Conservation (phyloP, 164 flowering plant species). For the Annona cherimola region DNA sequence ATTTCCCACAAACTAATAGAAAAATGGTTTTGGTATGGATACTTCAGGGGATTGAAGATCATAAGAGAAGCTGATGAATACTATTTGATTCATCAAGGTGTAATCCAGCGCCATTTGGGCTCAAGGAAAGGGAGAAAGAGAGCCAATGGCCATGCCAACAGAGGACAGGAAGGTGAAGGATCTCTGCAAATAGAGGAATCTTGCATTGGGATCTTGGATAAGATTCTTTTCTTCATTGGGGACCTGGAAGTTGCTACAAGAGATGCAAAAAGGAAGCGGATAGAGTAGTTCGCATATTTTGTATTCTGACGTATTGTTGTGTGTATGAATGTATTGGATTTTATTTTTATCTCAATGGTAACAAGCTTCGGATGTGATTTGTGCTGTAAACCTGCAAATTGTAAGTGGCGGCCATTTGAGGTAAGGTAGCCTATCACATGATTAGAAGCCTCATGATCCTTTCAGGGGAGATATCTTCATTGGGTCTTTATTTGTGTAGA, state of each 20-base stretch:
- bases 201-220: conserved; percentile 41
- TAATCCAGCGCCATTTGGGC: conserved; percentile 58
- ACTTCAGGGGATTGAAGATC: conserved; percentile 64
- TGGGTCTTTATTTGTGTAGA: too few species aligned
- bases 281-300: conserved; percentile 7
- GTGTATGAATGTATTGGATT: too few species aligned
- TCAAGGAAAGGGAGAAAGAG: conserved; percentile 29
- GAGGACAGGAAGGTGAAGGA: conserved; percentile 14
- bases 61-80: conserved; percentile 65
- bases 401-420: too few species aligned
- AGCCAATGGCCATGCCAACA: conserved; percentile 3
- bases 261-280: conserved; percentile 43
- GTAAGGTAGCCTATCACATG: too few species aligned
- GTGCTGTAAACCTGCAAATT: too few species aligned
- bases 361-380: too few species aligned
- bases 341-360: too few species aligned
- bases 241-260: conserved; percentile 61
- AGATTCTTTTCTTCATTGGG: conserved; percentile 66
- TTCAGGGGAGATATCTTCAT: too few species aligned
- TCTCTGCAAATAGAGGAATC: conserved; percentile 23
- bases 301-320: too few species aligned
- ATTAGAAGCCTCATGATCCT: too few species aligned
- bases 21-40: background rate
- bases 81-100: conserved; percentile 64
- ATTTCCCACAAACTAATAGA: background rate